Evolutionary conservation across 2,329 filamentous ascomycete species (phyloP).

Genomic region (Cladobotryum protrusum): DNA sequence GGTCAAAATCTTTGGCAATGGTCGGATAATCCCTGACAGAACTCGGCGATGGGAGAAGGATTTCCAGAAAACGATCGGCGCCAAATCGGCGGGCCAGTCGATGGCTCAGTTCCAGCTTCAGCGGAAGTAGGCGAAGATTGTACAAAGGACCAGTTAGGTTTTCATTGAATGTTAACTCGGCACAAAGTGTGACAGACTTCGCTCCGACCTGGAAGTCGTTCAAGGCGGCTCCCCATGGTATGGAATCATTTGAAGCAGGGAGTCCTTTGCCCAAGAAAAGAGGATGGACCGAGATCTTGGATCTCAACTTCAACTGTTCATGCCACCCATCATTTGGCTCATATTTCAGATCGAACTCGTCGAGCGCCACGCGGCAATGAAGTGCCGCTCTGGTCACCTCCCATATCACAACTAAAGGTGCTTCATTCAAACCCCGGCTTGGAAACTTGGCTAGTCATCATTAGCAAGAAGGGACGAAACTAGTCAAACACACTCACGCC

Average conservation of each 20-base stretch:
- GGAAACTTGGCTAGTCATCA: constrained; percentile 32
- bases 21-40: constrained; percentile 20
- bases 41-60: constrained; percentile 42
- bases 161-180: constrained; percentile 33
- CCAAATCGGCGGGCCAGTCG: constrained; percentile 51
- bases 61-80: constrained; percentile 51
- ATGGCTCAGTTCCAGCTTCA: constrained; percentile 44
- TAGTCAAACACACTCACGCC: constrained; percentile 29
- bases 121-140: constrained; percentile 39
- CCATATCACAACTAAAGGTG: constrained; percentile 46
- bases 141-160: constrained; percentile 36
- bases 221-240: constrained; percentile 42
- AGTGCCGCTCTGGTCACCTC: constrained; percentile 44
- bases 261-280: constrained; percentile 39
- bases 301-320: constrained; percentile 39
- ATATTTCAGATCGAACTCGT: constrained; percentile 30
- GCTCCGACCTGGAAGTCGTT: constrained; percentile 27
- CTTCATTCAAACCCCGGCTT: constrained; percentile 30
- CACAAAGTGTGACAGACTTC: constrained; percentile 38
- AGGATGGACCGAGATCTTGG: constrained; percentile 31
- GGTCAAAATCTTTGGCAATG: constrained; percentile 25
- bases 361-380: constrained; percentile 38
- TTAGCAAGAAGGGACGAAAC: not conserved
- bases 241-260: constrained; percentile 38
- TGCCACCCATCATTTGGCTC: constrained; percentile 31